Percentiles rank a stretch among this genome's conserved stretches.
Conservation (phyloP, 75 land plant genomes). For the Cryptomeria japonica region DNA sequence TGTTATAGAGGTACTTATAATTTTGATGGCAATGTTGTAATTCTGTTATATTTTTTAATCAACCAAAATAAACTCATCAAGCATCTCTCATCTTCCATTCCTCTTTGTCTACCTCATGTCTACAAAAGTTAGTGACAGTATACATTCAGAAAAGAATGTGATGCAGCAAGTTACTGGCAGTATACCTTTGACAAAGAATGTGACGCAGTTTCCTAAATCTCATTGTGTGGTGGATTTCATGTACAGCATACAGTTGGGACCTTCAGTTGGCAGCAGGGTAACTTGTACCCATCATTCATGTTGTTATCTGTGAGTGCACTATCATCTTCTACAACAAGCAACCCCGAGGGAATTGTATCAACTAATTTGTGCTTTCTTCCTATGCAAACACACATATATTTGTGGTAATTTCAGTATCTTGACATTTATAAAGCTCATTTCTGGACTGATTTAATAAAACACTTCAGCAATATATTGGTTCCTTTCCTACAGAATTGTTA, state of each 20-base stretch:
- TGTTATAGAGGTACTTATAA: conserved; percentile 57
- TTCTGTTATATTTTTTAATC: neutral
- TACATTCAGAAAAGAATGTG: conserved; percentile 4
- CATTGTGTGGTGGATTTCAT: neutral
- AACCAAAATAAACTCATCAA: neutral
- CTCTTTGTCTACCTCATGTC: neutral
- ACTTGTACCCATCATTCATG: conserved; percentile 88
- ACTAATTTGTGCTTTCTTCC: conserved; percentile 85
- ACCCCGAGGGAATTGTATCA: conserved; percentile 30
- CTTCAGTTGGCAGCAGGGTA: conserved; percentile 95
- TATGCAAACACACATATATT: conserved; percentile 73
- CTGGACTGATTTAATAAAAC: neutral
- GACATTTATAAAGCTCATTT: neutral
- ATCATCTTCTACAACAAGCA: conserved; percentile 16
- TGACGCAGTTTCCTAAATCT: neutral
- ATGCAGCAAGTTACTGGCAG: neutral
- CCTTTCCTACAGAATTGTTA: neutral
- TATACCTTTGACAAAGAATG: conserved; percentile 7
- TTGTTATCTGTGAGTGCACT: conserved; percentile 54
- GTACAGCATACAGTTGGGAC: conserved; percentile 94
- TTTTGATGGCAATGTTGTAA: neutral
- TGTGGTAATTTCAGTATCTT: conserved; percentile 55
- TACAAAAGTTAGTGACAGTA: neutral
- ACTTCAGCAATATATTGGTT: neutral
- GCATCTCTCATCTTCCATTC: neutral